Conservation (phyloP, 192 early-diverging fungal species). For the Entomortierella beljakovae region DNA sequence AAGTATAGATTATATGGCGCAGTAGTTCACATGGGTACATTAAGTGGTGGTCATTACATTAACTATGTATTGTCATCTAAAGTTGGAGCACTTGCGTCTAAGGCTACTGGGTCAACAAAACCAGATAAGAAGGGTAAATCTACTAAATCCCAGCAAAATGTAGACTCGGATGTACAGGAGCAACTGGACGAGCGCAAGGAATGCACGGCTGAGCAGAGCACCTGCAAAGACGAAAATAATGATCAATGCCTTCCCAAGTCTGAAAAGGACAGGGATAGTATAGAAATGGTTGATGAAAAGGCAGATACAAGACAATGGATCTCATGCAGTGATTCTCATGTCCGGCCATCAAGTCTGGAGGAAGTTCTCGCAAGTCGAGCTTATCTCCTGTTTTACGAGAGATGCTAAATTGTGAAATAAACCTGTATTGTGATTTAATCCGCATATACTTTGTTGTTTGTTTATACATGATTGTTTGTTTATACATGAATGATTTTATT, state of each 20-base stretch:
- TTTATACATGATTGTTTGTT: not conserved
- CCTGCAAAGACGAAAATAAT: not conserved
- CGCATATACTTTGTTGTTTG: not conserved
- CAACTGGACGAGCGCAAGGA: conserved; percentile 3
- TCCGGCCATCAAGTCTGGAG: conserved; percentile 36
- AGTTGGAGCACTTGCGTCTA: not conserved
- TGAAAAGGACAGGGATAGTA: not conserved
- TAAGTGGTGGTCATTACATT: conserved; percentile 58
- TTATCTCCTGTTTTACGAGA: conserved; percentile 61
- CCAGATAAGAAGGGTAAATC: not conserved
- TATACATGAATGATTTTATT: not conserved
- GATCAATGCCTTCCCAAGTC: not conserved
- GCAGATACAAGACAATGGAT: conserved; percentile 54
- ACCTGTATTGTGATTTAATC: not conserved
- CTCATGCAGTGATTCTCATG: conserved; percentile 57
- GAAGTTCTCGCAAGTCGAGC: conserved; percentile 56
- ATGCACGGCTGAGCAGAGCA: not conserved
- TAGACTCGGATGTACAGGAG: not conserved
- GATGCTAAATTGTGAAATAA: conserved; percentile 12
- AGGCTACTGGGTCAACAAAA: conserved; percentile 1
- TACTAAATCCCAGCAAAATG: not conserved
- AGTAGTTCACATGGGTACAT: conserved; percentile 58
- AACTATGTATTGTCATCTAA: conserved; percentile 55
- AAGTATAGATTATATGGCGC: conserved; percentile 60
- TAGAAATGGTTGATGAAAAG: conserved; percentile 1